Conservation (phyloP, 371 early-diverging fungal species). For the Rhizomucor miehei region DNA sequence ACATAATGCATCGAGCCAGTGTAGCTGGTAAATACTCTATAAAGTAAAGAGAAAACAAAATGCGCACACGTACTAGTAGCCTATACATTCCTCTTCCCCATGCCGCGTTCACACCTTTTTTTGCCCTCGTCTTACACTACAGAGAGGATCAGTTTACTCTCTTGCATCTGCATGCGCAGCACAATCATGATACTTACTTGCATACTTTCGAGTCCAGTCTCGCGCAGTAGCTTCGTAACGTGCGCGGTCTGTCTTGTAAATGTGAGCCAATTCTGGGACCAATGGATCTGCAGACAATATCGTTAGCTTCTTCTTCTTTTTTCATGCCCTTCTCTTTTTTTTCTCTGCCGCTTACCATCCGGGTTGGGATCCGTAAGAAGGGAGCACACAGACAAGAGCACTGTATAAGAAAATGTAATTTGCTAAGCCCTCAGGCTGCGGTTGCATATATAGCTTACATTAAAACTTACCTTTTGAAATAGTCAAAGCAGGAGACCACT, state of each 20-base stretch:
- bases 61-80: too few species aligned
- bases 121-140: conserved; percentile 1
- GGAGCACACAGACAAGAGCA: conserved; percentile 95
- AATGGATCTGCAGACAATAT: conserved; percentile 64
- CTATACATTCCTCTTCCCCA: too few species aligned
- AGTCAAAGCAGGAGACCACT: conserved; percentile 99
- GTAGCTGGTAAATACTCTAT: too few species aligned
- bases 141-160: not conserved
- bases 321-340: not conserved
- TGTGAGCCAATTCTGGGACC: conserved; percentile 96
- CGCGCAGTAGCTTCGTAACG: conserved; percentile 87
- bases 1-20: too few species aligned
- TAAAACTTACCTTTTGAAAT: conserved; percentile 79
- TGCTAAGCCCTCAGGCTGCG: too few species aligned
- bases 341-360: conserved; percentile 41
- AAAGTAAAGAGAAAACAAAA: too few species aligned
- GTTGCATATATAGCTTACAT: conserved; percentile 4
- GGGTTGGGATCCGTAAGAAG: conserved; percentile 99
- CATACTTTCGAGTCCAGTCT: conserved; percentile 95
- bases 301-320: too few species aligned
- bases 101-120: too few species aligned
- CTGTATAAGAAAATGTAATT: conserved; percentile 38
- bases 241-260: conserved; percentile 92
- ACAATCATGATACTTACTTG: conserved; percentile 39
- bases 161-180: not conserved